Conservation (phyloP, 75 land plant species). For the Sequoiadendron giganteum region DNA sequence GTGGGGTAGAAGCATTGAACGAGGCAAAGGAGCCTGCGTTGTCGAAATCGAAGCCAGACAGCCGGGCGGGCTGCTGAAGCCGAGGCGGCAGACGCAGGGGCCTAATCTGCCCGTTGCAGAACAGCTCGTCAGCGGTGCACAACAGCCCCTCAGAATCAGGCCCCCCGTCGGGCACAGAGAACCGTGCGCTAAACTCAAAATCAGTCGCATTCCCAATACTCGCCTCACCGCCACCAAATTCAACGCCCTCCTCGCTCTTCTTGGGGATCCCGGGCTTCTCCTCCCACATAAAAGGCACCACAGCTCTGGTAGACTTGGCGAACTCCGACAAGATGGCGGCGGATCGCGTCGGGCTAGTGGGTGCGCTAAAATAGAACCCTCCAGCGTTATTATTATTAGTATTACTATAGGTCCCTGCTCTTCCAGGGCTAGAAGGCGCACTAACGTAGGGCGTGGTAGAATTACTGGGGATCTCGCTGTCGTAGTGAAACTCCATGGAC, state of each 20-base stretch:
- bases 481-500: constrained; percentile 11
- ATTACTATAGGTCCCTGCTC: neutral
- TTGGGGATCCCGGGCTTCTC: constrained; percentile 61
- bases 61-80: constrained; percentile 13
- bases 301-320: constrained; percentile 19
- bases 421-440: constrained; percentile 67
- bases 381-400: neutral
- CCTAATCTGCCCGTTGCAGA: constrained; percentile 59
- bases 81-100: constrained; percentile 46
- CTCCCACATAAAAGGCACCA: constrained; percentile 75
- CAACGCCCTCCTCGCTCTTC: neutral
- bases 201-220: constrained; percentile 21
- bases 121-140: constrained; percentile 56
- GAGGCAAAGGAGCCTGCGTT: neutral
- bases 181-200: constrained; percentile 61
- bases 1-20: neutral
- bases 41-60: neutral
- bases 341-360: constrained; percentile 47
- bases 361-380: constrained; percentile 50
- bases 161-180: constrained; percentile 16
- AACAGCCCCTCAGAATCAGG: neutral
- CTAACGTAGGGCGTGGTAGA: constrained; percentile 61
- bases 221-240: neutral
- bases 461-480: constrained; percentile 26
- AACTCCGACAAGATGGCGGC: constrained; percentile 19